Evolutionary conservation across 176 grass and related monocot genomes (phyloP).

Genomic region (Pontederia paniculata): DNA sequence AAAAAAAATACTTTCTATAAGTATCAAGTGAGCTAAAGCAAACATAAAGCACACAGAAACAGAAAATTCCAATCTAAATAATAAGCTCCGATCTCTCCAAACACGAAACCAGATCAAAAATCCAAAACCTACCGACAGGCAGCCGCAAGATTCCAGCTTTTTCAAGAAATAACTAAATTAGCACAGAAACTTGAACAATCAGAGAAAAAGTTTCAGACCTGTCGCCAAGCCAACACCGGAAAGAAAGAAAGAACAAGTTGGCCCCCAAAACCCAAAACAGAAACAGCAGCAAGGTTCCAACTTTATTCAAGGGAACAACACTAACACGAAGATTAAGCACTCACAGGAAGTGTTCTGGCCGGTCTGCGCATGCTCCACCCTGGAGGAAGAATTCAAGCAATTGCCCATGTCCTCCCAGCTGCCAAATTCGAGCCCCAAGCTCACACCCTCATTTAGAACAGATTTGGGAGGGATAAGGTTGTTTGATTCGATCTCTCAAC

Average conservation of each 20-base stretch:
- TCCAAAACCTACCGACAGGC: not conserved
- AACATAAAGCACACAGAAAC: too few species aligned
- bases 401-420: conserved; percentile 12
- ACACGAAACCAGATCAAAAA: not conserved
- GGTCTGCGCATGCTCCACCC: conserved; percentile 9
- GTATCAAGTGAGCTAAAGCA: too few species aligned
- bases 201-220: not conserved
- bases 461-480: too few species aligned
- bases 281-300: not conserved
- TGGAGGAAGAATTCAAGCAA: conserved; percentile 8
- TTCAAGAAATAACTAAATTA: not conserved
- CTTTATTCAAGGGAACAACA: not conserved
- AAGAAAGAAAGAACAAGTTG: too few species aligned
- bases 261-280: too few species aligned
- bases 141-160: not conserved
- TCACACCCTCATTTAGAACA: not conserved
- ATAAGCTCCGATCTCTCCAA: not conserved
- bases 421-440: too few species aligned
- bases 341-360: conserved; percentile 8
- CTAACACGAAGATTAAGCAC: too few species aligned
- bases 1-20: too few species aligned
- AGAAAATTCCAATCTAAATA: too few species aligned
- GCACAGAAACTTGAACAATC: not conserved
- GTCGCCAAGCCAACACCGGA: too few species aligned
- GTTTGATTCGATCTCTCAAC: too few species aligned